A percentile compares a stretch with the other conserved stretches of the same genome.
phyloP scores from a whole-genome alignment of 2,329 filamentous ascomycete species.

The Cryoendolithus antarcticus region DNA sequence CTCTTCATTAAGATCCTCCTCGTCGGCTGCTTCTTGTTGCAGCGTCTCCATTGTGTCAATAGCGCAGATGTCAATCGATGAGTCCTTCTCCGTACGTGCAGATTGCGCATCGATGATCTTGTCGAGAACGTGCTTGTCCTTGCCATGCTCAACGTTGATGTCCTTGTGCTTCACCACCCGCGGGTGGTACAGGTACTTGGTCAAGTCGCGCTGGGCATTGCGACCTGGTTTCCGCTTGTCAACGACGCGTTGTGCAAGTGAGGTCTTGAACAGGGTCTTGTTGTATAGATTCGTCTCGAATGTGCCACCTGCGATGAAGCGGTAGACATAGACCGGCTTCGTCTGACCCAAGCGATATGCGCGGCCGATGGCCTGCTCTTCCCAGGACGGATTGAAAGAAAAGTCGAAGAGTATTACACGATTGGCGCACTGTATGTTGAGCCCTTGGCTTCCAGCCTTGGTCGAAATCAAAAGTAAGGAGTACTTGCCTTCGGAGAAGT shows the following conservation, averaged over 20 bases:
- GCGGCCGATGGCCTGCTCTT: conserved; percentile 77
- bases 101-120: conserved; percentile 42
- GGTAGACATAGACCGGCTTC: conserved; percentile 75
- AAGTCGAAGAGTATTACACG: conserved; percentile 80
- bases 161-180: conserved; percentile 40
- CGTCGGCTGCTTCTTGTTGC: conserved; percentile 20
- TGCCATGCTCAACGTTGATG: conserved; percentile 38
- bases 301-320: conserved; percentile 64
- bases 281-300: conserved; percentile 66
- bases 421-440: conserved; percentile 77
- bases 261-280: conserved; percentile 67
- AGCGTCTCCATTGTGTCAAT: conserved; percentile 24
- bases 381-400: conserved; percentile 64
- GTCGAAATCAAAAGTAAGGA: conserved; percentile 71
- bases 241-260: conserved; percentile 66
- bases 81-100: conserved; percentile 48
- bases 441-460: conserved; percentile 64
- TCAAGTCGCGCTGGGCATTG: conserved; percentile 41
- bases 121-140: conserved; percentile 51
- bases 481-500: conserved; percentile 43
- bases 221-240: conserved; percentile 70
- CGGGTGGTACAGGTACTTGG: conserved; percentile 49
- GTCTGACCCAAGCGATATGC: conserved; percentile 75
- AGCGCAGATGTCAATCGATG: conserved; percentile 18
- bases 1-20: conserved; percentile 16